Evolutionary conservation across 768 basidiomycete species (phyloP), one percentile per base, ranked within the genome.

Genomic region (Amanita molliuscula): DNA sequence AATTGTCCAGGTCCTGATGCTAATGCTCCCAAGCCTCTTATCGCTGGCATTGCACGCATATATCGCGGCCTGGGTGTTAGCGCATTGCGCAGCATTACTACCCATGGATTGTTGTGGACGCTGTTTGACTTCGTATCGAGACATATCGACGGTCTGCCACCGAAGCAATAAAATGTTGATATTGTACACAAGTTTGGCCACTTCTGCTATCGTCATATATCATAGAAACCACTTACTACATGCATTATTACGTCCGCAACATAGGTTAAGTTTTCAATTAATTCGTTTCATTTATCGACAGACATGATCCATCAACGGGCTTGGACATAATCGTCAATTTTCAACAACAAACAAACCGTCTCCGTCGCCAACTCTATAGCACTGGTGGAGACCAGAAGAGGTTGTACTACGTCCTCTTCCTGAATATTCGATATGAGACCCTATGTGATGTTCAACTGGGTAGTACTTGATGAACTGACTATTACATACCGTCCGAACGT

Each of bases 341-440:
- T 90, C 63, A 99, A 67, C 61, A 99, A 66, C 58, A 99, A 67
- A 56, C 93, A 91, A n/a, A 98, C 95, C 1, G 96, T 98, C 71
- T 99, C 96, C 9, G 95, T 96, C 20, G 96, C 74, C 45, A 98
- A 74, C 67, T 99, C 95, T 49, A 98, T 73, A 8, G 96, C 96
- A 56, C 90, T 94, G 23, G 96, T 98, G 15, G 88, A 85, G 13
- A 99, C 96, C 43, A 98, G 70, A 51, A 99, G 71, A 28, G 94
- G 96, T 65, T 98, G 96, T 3, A 98, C 85, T 13, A 98, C 96
- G 55, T 96, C 91, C 65, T 99, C 96, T 64, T 97, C 95, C 28
- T 95, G 62, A 55, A 99, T 97, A 68, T 99, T 96, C 21, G 91
- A 94, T 59, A 99, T 95, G 59, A 95, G 74, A 10, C 96, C 95